Evolutionary conservation across 768 basidiomycete genomes (phyloP), one percentile per base, ranked within the genome.

Genomic region (Boletus sp.): DNA sequence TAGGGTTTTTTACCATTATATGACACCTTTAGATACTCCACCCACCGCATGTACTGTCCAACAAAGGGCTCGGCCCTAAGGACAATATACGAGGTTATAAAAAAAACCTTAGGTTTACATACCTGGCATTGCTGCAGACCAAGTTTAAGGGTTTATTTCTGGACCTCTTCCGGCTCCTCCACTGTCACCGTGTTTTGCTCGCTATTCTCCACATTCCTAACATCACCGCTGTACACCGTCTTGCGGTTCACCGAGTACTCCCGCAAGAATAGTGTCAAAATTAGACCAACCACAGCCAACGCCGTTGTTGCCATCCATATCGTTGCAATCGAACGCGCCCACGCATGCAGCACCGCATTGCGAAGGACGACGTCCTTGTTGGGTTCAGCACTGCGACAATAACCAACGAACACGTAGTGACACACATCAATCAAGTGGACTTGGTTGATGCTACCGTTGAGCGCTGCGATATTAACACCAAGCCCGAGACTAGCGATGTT

Each of bases 261-360:
- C 47, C 82, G 76, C 25, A 90, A 53, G 59, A 85, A 79, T 29
- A 87, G 59, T 17, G 79, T 65, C 56, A 75, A 56, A 34, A 87
- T 56, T 52, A 87, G 79, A 34, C 77, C 75, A 37, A 74, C 75
- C 11, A 80, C 83, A 7, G 80, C 48, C 27, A 88, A 70, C 0
- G 83, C 84, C 10, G 83, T 83, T 67, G 75, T 76, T 9, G 84
- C 82, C 21, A 87, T 57, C 86, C 87, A 90, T 23, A 90, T 83
- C 43, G 57, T 70, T 57, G 77, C 77, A 37, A 90, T 83, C 4
- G 86, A 82, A 30, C 75, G 73, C 14, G 85, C 76, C 69, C 82
- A 88, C 0, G 85, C 85, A 53, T 87, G 75, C 32, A 83, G 77
- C 9, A 87, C 72, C 39, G 73, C 73, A 25, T 72, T 62, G 11